Evolutionary conservation across 495 filamentous ascomycete genomes (phyloP).

Genomic region (Apodospora peruviana): DNA sequence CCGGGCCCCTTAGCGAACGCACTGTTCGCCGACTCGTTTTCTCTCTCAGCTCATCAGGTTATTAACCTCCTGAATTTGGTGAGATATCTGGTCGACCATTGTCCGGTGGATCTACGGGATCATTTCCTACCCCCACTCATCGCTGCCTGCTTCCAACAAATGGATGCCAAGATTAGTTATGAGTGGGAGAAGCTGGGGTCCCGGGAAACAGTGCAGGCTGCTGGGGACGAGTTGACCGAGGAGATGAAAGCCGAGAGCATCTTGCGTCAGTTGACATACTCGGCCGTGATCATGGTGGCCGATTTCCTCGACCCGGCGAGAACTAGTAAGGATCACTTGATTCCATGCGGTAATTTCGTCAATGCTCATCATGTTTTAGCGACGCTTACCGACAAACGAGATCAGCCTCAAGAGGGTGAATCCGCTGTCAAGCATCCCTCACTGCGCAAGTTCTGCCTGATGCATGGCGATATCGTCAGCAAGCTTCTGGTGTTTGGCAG

Average conservation of each 20-base stretch:
- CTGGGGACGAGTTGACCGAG: slow-evolving; percentile 67
- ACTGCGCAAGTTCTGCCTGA: slow-evolving; percentile 75
- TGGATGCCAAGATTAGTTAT: slow-evolving; percentile 76
- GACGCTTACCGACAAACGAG: not conserved
- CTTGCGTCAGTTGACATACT: slow-evolving; percentile 85
- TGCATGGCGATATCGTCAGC: slow-evolving; percentile 71
- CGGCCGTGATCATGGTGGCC: slow-evolving; percentile 84
- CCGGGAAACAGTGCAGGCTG: slow-evolving; percentile 46
- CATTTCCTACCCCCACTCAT: slow-evolving; percentile 87
- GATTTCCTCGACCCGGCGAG: slow-evolving; percentile 74
- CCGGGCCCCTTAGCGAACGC: slow-evolving; percentile 79
- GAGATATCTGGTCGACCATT: slow-evolving; percentile 82
- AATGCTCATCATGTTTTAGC: not conserved
- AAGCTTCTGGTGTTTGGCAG: slow-evolving; percentile 86
- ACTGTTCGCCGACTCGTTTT: slow-evolving; percentile 75
- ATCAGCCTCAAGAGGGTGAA: not conserved
- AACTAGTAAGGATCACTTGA: slow-evolving; percentile 34
- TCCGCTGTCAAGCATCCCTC: slow-evolving; percentile 33
- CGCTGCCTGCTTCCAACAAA: slow-evolving; percentile 71
- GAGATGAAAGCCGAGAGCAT: slow-evolving; percentile 99
- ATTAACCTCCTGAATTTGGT: slow-evolving; percentile 84
- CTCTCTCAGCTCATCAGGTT: slow-evolving; percentile 87
- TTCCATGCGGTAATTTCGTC: not conserved
- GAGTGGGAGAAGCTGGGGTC: slow-evolving; percentile 77
- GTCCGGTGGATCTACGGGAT: slow-evolving; percentile 66